These are phyloP conservation scores for Acacia crassicarpa DNA, from an alignment of 306 rosid species.

Conservation along the genomic window DNA sequence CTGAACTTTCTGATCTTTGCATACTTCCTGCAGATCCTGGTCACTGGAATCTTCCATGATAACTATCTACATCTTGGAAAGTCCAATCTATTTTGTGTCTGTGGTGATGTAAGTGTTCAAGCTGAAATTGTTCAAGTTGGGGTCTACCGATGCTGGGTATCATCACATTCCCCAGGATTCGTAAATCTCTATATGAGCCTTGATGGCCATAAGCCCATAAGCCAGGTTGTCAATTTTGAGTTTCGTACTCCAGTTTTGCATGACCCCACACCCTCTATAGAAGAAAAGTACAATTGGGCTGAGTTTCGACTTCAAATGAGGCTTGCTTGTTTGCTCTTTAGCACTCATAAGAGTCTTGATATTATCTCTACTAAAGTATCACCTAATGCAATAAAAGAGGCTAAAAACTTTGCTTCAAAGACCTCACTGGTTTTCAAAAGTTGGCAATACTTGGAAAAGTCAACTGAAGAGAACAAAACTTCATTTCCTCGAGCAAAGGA, in stretches of 20 bases:
- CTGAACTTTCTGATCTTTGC: constrained; percentile 10
- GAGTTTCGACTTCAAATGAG: constrained; percentile 67
- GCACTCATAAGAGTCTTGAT: constrained; percentile 59
- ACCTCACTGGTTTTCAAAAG: constrained; percentile 52
- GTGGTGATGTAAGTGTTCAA: constrained; percentile 61
- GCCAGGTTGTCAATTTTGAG: constrained; percentile 78
- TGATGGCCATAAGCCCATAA: constrained; percentile 80
- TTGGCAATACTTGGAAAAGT: constrained; percentile 59
- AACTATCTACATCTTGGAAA: constrained; percentile 60
- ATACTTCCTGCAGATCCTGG: constrained; percentile 65
- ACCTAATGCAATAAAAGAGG: constrained; percentile 51
- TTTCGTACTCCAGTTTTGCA: constrained; percentile 60
- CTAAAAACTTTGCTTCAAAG: constrained; percentile 56
- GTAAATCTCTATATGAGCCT: constrained; percentile 71
- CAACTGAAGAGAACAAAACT: constrained; percentile 43
- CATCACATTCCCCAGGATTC: constrained; percentile 59
- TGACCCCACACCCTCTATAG: constrained; percentile 46
- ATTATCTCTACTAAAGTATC: constrained; percentile 57
- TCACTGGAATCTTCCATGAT: constrained; percentile 66
- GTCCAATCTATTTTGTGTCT: constrained; percentile 62
- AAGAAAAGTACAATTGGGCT: constrained; percentile 51
- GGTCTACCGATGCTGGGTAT: constrained; percentile 79
- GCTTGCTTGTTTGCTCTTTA: constrained; percentile 70
- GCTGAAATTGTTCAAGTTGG: constrained; percentile 82
- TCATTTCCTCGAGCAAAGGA: constrained; percentile 66